Evolutionary conservation across 345 rosid genomes (phyloP).

Genomic region (Eucalyptus marginata): DNA sequence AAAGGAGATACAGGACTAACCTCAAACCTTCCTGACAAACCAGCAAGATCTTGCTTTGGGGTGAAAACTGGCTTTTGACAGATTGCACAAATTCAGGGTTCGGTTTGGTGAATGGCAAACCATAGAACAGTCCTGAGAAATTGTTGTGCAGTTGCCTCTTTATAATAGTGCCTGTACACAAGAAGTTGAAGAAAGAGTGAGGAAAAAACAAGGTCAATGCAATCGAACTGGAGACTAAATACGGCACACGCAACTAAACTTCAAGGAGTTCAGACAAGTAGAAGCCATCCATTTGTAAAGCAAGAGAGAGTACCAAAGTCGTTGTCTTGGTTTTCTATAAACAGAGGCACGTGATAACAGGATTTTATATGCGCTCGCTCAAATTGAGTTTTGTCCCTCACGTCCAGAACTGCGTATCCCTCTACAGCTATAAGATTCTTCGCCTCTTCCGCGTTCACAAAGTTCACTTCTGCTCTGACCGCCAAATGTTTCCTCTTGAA

Average conservation of each 20-base stretch:
- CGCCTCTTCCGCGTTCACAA: constrained; percentile 76
- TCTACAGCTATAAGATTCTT: constrained; percentile 45
- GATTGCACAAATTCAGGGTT: constrained; percentile 66
- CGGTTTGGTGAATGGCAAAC: constrained; percentile 70
- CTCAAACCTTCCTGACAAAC: constrained; percentile 97
- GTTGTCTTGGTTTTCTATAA: constrained; percentile 69
- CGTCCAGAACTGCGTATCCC: constrained; percentile 63
- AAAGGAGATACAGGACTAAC: constrained; percentile 15
- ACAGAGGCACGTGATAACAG: constrained; percentile 76
- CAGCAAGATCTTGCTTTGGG: constrained; percentile 59
- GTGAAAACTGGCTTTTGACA: constrained; percentile 46
- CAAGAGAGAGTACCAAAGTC: constrained; percentile 42
- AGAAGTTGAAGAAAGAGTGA: not conserved
- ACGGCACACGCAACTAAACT: not conserved
- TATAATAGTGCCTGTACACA: constrained; percentile 53
- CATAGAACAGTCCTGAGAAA: constrained; percentile 82
- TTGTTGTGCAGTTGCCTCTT: constrained; percentile 89
- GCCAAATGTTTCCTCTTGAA: constrained; percentile 21
- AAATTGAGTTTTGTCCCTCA: constrained; percentile 67
- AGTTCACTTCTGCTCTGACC: constrained; percentile 68
- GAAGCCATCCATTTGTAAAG: not conserved
- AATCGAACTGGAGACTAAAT: not conserved
- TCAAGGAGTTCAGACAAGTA: not conserved
- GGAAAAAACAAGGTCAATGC: not conserved
- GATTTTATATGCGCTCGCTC: constrained; percentile 80